Base-by-base conservation (phyloP, 1,284 basidiomycete species). In the Rhodotorula sp. region DNA sequence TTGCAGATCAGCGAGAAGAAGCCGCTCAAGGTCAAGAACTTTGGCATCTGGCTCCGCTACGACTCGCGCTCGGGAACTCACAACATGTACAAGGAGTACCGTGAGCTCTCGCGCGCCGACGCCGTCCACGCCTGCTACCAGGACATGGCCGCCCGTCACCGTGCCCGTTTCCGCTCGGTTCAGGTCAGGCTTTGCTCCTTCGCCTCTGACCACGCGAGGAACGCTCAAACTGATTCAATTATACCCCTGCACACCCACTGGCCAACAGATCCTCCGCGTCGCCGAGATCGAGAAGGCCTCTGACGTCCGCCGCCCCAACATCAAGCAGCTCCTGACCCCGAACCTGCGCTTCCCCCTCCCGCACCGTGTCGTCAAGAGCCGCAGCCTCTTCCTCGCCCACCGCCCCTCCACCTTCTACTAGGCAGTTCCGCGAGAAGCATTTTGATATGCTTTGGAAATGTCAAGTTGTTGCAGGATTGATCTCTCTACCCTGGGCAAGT, bases 1-100 rank as follows among this genome's bases (percentile, higher is more conserved):
- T 5, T 43, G 45, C 87, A 95, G 93, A 95, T 97, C 82, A 88
- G 90, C 80, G 95, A 99, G 86, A 94, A 92, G 87, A 93, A 91
- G 84, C 95, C 97, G 52, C 83, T 95, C 83, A 95, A 95, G 86
- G 91, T 97, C 83, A 99, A 99, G 89, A 98, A 97, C 90, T 98
- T 99, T 82, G 97, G 94, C 80, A 92, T 99, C 85, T 99, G 95
- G 95, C 85, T 99, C 82, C 92, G 97, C 79, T 99, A 99, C 85
- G 95, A 97, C 85, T 97, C 94, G 69, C 92, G 93, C 80, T 95
- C 93, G 62, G 94, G 94, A 76, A 97, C 95, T 69, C 94, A 97
- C 89, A 97, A 97, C 76, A 85, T 86, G 85, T 86, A 86, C 85
- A 86, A 87, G 83, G 95, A 99, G 86, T 98, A 93, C 91, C 93